Evolutionary conservation across 768 basidiomycete species (phyloP).

Genomic region (Termitomyces sp.): DNA sequence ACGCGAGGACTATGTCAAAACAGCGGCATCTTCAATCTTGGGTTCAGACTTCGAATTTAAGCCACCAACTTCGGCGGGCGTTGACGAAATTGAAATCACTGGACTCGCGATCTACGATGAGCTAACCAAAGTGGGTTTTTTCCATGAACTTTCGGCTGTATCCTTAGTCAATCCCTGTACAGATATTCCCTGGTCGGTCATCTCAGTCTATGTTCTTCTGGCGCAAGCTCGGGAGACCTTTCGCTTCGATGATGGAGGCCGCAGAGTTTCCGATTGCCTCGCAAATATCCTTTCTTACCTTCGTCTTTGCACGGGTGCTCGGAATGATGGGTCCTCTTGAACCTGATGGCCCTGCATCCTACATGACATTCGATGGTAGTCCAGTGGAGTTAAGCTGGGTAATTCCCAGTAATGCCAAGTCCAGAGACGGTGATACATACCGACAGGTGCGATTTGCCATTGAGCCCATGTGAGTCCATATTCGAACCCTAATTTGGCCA

Average conservation of each 20-base stretch:
- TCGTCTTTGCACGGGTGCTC: conserved; percentile 24
- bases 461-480: conserved; percentile 23
- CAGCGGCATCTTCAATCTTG: conserved; percentile 9
- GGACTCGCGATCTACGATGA: conserved; percentile 13
- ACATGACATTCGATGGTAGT: conserved; percentile 28
- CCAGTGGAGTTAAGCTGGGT: conserved; percentile 29
- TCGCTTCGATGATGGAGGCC: conserved; percentile 25
- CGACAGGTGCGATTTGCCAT: conserved; percentile 28
- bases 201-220: conserved; percentile 21
- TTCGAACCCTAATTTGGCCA: background rate
- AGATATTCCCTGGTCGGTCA: conserved; percentile 15
- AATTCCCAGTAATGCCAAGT: conserved; percentile 17
- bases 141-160: background rate
- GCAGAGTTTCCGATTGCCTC: conserved; percentile 17
- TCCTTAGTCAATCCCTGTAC: background rate
- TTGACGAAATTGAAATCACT: conserved; percentile 7
- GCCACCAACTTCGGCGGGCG: background rate
- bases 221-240: conserved; percentile 20
- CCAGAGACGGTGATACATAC: conserved; percentile 8
- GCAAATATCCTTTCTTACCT: conserved; percentile 24
- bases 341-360: conserved; percentile 14
- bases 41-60: conserved; percentile 14
- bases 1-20: conserved; percentile 4
- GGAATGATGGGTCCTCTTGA: conserved; percentile 25
- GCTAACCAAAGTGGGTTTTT: conserved; percentile 14